Conservation (phyloP, 1,284 basidiomycete species). For the Gomphus sp. region DNA sequence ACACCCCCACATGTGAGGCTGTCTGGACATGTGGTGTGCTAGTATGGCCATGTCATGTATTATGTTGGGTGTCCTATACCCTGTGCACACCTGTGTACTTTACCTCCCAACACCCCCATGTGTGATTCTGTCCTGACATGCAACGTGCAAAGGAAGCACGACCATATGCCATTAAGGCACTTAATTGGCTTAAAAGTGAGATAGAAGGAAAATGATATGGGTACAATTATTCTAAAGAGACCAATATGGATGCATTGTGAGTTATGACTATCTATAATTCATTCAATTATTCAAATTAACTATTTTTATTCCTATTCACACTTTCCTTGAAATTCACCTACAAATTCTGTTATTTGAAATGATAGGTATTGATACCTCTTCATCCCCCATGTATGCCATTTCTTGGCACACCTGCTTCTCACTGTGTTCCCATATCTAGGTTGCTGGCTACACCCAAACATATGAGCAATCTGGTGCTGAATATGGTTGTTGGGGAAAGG, state of each 20-base stretch:
- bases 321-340: background rate
- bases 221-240: slow-evolving; percentile 70
- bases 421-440: slow-evolving; percentile 68
- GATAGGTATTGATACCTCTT: slow-evolving; percentile 60
- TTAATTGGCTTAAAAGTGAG: slow-evolving; percentile 58
- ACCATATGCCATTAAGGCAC: slow-evolving; percentile 58
- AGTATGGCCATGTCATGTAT: no score
- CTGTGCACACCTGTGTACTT: no score
- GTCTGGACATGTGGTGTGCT: no score
- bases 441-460: slow-evolving; percentile 67
- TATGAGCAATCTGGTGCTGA: slow-evolving; percentile 74
- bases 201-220: slow-evolving; percentile 50
- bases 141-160: slow-evolving; percentile 64
- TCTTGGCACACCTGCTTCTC: slow-evolving; percentile 33
- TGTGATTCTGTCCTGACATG: no score
- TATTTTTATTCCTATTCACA: background rate
- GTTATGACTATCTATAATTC: slow-evolving; percentile 17
- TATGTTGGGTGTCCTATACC: no score
- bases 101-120: no score
- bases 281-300: background rate
- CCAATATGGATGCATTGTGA: slow-evolving; percentile 74
- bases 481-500: slow-evolving; percentile 62
- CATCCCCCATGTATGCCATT: no score
- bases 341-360: background rate
- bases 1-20: no score